Conservation (phyloP, 768 basidiomycete species). For the Terana coerulea region DNA sequence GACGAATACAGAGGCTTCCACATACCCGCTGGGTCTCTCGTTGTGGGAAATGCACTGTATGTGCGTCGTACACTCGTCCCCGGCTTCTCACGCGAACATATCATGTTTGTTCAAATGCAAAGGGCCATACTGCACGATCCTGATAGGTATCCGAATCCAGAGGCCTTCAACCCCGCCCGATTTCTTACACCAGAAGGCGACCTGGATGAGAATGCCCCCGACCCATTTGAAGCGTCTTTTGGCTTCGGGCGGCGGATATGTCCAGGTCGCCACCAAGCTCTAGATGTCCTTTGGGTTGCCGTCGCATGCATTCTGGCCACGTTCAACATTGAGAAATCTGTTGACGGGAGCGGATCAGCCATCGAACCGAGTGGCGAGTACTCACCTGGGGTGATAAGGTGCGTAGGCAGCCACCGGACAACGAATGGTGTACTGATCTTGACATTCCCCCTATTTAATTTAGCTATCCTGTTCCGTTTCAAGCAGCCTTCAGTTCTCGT, state of each 20-base stretch:
- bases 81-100: conserved; percentile 27
- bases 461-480: background rate
- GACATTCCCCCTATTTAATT: no score
- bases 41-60: conserved; percentile 29
- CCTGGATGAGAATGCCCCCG: conserved; percentile 5
- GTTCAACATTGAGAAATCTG: conserved; percentile 14
- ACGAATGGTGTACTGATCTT: no score
- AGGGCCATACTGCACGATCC: conserved; percentile 42
- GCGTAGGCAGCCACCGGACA: no score
- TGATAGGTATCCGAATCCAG: conserved; percentile 27
- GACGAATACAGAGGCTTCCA: conserved; percentile 27
- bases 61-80: background rate
- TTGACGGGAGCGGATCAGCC: conserved; percentile 11
- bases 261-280: conserved; percentile 27
- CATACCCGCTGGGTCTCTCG: conserved; percentile 28
- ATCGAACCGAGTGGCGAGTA: conserved; percentile 8
- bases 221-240: conserved; percentile 10
- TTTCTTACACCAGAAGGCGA: conserved; percentile 16
- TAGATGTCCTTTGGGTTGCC: no score
- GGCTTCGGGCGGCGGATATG: conserved; percentile 20
- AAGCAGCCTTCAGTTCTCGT: background rate
- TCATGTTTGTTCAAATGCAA: background rate
- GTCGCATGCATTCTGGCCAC: no score
- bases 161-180: conserved; percentile 21
- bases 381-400: conserved; percentile 6